Conservation (phyloP, 2,329 filamentous ascomycete species). For the Xylariomycetidae sp. region DNA sequence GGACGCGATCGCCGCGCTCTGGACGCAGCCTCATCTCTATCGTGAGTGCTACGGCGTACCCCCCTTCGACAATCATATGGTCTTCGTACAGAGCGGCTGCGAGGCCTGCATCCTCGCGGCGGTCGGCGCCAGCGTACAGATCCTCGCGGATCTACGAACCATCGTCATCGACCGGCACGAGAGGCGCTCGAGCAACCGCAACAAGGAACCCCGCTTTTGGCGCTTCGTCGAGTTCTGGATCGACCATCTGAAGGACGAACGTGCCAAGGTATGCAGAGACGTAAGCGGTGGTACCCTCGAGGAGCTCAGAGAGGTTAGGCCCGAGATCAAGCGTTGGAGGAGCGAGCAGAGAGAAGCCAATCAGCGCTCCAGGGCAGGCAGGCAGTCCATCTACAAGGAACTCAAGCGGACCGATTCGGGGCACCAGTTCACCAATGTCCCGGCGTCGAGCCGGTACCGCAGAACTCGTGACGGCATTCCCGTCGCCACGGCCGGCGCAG, state of each 20-base stretch:
- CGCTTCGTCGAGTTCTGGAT: conserved; percentile 42
- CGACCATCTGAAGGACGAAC: conserved; percentile 21
- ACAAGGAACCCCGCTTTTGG: conserved; percentile 30
- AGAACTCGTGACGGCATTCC: conserved; percentile 22
- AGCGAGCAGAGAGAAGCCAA: conserved; percentile 8
- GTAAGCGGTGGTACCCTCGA: conserved; percentile 15
- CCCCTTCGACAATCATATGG: conserved; percentile 23
- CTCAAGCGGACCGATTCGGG: conserved; percentile 9
- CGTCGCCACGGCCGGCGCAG: conserved; percentile 15
- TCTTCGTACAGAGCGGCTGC: conserved; percentile 35
- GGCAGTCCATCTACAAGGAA: conserved; percentile 12
- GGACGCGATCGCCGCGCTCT: conserved; percentile 31
- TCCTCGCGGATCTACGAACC: conserved; percentile 42
- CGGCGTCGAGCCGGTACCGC: conserved; percentile 8
- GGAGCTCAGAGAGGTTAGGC: conserved; percentile 13
- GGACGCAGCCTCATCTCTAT: conserved; percentile 34
- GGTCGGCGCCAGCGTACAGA: conserved; percentile 37
- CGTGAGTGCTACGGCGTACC: conserved; percentile 25
- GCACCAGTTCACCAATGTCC: conserved; percentile 7
- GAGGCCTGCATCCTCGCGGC: conserved; percentile 49
- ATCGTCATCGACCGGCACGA: conserved; percentile 35
- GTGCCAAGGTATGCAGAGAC: conserved; percentile 14
- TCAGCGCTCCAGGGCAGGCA: conserved; percentile 1
- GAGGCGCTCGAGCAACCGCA: conserved; percentile 7
- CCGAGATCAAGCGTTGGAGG: conserved; percentile 16